Base-by-base conservation (phyloP, 495 filamentous ascomycete genomes). In the Parachaetomium inaequale region DNA sequence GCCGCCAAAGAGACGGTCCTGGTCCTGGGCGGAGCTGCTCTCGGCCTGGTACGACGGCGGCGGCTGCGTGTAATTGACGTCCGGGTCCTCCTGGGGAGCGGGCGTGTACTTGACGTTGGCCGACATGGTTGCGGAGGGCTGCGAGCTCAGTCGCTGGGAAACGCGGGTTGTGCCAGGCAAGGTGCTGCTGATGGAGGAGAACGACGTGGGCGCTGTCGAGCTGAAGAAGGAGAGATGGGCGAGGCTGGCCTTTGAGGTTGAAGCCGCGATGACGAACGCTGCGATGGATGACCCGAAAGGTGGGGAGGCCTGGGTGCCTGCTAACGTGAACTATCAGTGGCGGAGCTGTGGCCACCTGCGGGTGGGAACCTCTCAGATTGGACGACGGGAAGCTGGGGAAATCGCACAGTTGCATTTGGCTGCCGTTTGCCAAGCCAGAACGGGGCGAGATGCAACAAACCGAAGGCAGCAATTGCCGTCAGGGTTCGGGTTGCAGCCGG, bases 1-100 rank as follows among this genome's bases (percentile, higher is more conserved):
- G 56, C 74, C 81, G 53, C 65, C 74, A 61, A 78, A 77, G 55
- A 80, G 67, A 38, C 69, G 74, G 42, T 74, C 71, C 50, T 68
- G 52, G 61, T 73, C 67, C 51, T 79, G 74, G 38, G 75, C 74
- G 45, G 72, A 68, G 70, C 63, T 71, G 64, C 63, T 59, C 58
- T 71, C 57, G 46, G 67, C 76, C 65, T 86, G 83, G 78, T 93
- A 93, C 19, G 87, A 87, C 7, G 94, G 94, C 64, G 94, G 94
- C 65, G 93, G 81, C 72, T 94, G 91, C 52, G 88, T 83, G 82
- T 90, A 97, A 63, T 74, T 69, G 63, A 68, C 75, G 55, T 91
- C 88, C 32, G 88, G 89, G 75, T 92, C 88, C 63, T 88, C 84
- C 78, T 89, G 87, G 34, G 88, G 81, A 66, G 88, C 88, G 19